Evolutionary conservation across 2,329 filamentous ascomycete species (phyloP).

Genomic region (Botrytis medusae): DNA sequence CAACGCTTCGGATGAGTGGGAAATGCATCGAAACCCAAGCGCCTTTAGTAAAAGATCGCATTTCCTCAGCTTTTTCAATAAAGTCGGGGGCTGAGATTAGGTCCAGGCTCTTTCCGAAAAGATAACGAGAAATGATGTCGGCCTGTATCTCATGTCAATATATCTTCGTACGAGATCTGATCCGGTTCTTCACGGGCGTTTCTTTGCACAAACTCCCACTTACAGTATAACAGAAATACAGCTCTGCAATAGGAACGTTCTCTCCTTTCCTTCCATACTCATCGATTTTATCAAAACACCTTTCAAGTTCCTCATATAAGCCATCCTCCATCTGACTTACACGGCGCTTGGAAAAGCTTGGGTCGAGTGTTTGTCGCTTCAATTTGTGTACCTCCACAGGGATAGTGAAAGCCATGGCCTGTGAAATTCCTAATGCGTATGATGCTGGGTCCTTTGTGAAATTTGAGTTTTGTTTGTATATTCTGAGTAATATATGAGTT

Average conservation of each 20-base stretch:
- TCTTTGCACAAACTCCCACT: not conserved
- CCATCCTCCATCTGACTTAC: not conserved
- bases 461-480: not conserved
- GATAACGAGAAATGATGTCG: constrained; percentile 5
- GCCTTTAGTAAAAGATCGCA: not conserved
- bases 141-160: not conserved
- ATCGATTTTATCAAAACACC: not conserved
- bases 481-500: not conserved
- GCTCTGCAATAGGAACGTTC: not conserved
- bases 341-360: constrained; percentile 1
- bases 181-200: no score
- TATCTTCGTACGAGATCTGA: no score
- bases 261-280: not conserved
- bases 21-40: constrained; percentile 1
- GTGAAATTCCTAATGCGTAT: not conserved
- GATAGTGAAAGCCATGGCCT: not conserved
- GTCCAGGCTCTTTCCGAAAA: not conserved
- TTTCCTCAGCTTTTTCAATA: not conserved
- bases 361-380: constrained; percentile 1
- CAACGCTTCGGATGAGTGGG: not conserved
- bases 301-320: not conserved
- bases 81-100: not conserved
- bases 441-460: not conserved
- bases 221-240: constrained; percentile 4
- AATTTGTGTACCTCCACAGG: not conserved